Conservation (phyloP, 345 rosid species). For the Euphorbia tirucalli region DNA sequence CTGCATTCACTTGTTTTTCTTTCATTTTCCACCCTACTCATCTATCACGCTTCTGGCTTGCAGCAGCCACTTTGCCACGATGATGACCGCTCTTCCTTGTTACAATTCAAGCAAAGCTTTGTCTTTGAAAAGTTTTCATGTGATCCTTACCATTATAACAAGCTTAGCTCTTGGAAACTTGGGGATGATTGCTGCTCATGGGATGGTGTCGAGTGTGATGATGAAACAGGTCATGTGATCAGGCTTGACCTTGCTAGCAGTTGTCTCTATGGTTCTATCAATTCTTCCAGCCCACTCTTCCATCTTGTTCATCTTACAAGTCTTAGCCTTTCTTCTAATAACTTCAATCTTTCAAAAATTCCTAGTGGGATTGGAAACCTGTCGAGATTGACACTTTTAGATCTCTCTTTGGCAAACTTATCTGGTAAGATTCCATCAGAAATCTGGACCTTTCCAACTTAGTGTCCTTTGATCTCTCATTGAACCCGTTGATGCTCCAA, state of each 20-base stretch:
- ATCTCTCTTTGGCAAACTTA: conserved; percentile 6
- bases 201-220: conserved; percentile 22
- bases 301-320: conserved; percentile 18
- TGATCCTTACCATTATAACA: not conserved
- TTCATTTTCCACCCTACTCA: not conserved
- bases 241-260: conserved; percentile 15
- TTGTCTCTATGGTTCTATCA: conserved; percentile 21
- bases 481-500: not conserved
- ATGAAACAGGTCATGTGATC: not conserved
- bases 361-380: conserved; percentile 7
- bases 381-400: conserved; percentile 1
- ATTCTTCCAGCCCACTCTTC: conserved; percentile 19
- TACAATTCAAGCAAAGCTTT: conserved; percentile 17
- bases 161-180: not conserved
- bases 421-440: conserved; percentile 17
- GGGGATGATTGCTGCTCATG: conserved; percentile 17
- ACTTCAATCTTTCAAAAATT: conserved; percentile 19
- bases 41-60: not conserved
- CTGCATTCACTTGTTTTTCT: not conserved
- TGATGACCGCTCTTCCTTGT: conserved; percentile 6
- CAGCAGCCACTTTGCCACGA: not conserved
- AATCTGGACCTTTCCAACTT: conserved; percentile 7
- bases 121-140: not conserved
- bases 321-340: conserved; percentile 16
- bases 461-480: not conserved